Evolutionary conservation across 2,329 filamentous ascomycete species (phyloP).

Genomic region (Sporothrix protearum): DNA sequence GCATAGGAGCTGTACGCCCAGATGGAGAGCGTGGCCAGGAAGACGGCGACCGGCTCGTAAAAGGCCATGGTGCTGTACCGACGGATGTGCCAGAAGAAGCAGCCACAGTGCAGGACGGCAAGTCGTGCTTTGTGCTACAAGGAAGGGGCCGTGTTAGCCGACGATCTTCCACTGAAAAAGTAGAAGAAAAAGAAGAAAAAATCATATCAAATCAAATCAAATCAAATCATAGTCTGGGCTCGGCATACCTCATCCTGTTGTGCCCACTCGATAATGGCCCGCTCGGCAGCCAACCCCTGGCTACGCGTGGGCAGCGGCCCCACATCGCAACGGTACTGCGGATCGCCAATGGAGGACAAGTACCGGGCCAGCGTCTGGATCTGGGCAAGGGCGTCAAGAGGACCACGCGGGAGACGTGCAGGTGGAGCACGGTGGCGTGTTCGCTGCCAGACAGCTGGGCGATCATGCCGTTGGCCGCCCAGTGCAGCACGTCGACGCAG

Average conservation of each 20-base stretch:
- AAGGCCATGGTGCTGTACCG: not conserved
- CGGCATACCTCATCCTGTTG: conserved; percentile 7
- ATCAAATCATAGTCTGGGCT: no score
- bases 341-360: conserved; percentile 28
- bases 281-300: not conserved
- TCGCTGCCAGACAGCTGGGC: conserved; percentile 49
- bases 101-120: conserved; percentile 5
- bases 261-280: not conserved
- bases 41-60: conserved; percentile 6
- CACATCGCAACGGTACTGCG: not conserved
- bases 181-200: no score
- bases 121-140: conserved; percentile 10
- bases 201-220: no score
- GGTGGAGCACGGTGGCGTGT: conserved; percentile 52
- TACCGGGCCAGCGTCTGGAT: conserved; percentile 44
- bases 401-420: conserved; percentile 53
- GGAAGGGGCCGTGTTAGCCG: no score
- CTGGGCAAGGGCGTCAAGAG: conserved; percentile 48
- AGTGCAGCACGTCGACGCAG: conserved; percentile 53
- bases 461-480: conserved; percentile 53
- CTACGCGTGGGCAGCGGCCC: not conserved
- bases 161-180: no score
- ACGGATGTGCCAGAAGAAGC: conserved; percentile 2
- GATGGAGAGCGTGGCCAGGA: not conserved
- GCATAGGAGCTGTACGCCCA: conserved; percentile 13